Evolutionary conservation across 2,329 filamentous ascomycete genomes (phyloP), one percentile per base, ranked within the genome.

Genomic region (Ophiostoma pallidulum): DNA sequence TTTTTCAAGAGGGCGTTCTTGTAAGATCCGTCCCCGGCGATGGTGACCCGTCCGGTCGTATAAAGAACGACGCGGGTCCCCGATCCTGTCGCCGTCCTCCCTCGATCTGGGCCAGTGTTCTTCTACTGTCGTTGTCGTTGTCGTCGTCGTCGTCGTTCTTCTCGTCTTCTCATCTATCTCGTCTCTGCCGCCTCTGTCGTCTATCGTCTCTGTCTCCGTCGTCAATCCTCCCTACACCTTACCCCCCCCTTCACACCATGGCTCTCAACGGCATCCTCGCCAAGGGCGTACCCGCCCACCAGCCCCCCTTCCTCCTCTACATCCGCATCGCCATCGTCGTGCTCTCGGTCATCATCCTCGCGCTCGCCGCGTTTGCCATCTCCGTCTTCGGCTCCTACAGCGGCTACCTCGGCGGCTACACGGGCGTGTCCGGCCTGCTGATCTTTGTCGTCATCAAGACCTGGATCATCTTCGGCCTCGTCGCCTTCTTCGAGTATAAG

Each of bases 401-500:
- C 3, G 43, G 49, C 32, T 58, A 58, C 39, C 56, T 59, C 47
- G 47, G 29, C 16, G 57, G 57, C 47, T 47, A 50, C 48, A 55
- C 59, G 4, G 65, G 65, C 4, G 62, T 66, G 4, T 61, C 63
- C 2, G 66, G 64, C 31, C 70, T 74, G 51, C 59, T 72, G 37
- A 66, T 72, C 51, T 74, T 73, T 49, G 64, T 70, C 31, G 24
- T 60, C 43, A 62, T 70, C 56, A 61, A 63, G 51, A 69, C 66
- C 28, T 66, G 62, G 58, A 53, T 71, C 50, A 52, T 70, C 51
- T 63, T 69, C 36, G 69, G 68, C 42, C 54, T 54, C 43, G 59
- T 64, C 45, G 54, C 63, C n/a, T 61, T 56, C 13, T 40, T 68
- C 38, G 65, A 70, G 57, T 56, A 61, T 44, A 63, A 56, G 41